Conservation (phyloP, 2,329 filamentous ascomycete species). For the Sporothrix mexicana region DNA sequence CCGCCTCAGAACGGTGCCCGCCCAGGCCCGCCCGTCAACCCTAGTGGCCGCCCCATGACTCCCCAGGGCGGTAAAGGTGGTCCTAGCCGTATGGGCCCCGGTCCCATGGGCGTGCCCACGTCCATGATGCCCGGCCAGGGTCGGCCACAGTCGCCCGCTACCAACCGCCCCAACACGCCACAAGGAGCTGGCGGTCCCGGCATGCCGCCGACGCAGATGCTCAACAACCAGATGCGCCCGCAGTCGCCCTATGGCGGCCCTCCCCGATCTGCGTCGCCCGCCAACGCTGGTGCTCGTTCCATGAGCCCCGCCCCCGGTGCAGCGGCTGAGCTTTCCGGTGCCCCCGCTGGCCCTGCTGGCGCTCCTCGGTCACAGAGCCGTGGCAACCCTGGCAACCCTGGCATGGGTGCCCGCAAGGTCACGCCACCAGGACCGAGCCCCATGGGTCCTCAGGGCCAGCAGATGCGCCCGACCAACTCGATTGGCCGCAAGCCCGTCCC, state of each 20-base stretch:
- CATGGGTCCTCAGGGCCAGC: conserved; percentile 46
- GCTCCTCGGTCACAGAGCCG: conserved; percentile 49
- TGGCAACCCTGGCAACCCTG: conserved; percentile 49
- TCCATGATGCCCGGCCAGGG: conserved; percentile 19
- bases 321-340: conserved; percentile 38
- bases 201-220: conserved; percentile 43
- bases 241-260: conserved; percentile 51
- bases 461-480: conserved; percentile 44
- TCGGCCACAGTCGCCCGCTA: conserved; percentile 36
- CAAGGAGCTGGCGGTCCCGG: conserved; percentile 39
- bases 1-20: conserved; percentile 53
- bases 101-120: conserved; percentile 8
- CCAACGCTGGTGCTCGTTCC: conserved; percentile 43
- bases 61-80: conserved; percentile 46
- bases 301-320: conserved; percentile 42
- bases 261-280: conserved; percentile 43
- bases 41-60: conserved; percentile 45
- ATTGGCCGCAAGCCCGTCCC: conserved; percentile 63
- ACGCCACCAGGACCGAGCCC: conserved; percentile 55
- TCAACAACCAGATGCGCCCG: conserved; percentile 43
- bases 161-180: conserved; percentile 36
- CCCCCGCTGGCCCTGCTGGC: conserved; percentile 54
- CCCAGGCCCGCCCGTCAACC: conserved; percentile 39
- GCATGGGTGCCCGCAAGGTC: conserved; percentile 46
- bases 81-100: conserved; percentile 34